A percentile compares a stretch with the other conserved stretches of the same genome.
These are phyloP conservation scores for Dioscorea alata DNA, from an alignment of 106 monocot species.

Conservation along the genomic window DNA sequence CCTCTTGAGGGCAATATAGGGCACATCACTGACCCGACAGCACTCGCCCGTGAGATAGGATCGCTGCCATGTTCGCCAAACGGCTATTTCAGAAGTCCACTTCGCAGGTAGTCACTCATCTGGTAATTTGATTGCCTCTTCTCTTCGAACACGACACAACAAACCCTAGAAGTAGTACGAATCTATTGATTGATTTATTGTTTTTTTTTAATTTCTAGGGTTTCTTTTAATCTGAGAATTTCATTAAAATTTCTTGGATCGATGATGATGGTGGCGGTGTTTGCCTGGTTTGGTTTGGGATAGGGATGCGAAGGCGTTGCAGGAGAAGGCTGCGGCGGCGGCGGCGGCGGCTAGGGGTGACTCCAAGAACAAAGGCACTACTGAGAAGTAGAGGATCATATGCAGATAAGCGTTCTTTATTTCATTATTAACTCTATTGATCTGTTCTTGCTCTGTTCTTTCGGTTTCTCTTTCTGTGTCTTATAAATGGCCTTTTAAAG, in stretches of 20 bases:
- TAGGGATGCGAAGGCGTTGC: conserved; percentile 30
- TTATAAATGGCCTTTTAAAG: conserved; percentile 15
- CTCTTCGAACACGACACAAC: conserved; percentile 76
- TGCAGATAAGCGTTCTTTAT: too few species aligned
- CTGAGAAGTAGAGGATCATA: conserved; percentile 9
- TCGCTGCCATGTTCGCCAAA: conserved; percentile 17
- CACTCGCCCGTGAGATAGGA: neutral
- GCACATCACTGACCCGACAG: too few species aligned
- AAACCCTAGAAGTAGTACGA: conserved; percentile 49
- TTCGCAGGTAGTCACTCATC: conserved; percentile 4
- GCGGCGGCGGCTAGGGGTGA: neutral
- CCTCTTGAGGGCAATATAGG: too few species aligned
- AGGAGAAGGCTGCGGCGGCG: conserved; percentile 32
- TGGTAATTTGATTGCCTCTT: conserved; percentile 37
- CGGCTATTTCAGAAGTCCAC: conserved; percentile 17
- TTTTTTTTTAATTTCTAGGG: neutral
- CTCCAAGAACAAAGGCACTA: conserved; percentile 1
- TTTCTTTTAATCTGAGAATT: neutral
- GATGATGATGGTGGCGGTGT: too few species aligned
- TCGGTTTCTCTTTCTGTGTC: too few species aligned
- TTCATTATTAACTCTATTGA: too few species aligned
- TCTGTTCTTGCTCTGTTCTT: too few species aligned
- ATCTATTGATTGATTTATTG: neutral
- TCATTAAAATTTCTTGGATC: neutral
- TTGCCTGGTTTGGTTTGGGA: neutral